Conservation (phyloP, 495 filamentous ascomycete species). For the Hypomontagnella submonticulosa region DNA sequence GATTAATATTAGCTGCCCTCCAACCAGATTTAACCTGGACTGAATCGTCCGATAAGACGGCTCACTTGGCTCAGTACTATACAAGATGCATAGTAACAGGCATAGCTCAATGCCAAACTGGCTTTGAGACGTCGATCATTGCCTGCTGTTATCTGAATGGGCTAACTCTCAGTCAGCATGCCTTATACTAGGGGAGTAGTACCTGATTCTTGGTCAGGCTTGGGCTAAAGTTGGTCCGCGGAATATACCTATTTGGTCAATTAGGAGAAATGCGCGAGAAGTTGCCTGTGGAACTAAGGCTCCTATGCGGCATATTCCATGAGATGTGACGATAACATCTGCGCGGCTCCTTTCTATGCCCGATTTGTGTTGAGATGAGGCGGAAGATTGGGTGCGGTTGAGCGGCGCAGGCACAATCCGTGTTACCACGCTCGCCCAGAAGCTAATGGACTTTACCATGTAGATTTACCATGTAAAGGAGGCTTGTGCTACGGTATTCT, state of each 20-base stretch:
- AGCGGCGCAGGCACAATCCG: slow-evolving; percentile 10
- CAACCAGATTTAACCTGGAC: slow-evolving; percentile 7
- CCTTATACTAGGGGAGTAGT: slow-evolving; percentile 1
- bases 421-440: slow-evolving; percentile 15
- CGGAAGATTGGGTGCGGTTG: slow-evolving; percentile 10
- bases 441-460: slow-evolving; percentile 1
- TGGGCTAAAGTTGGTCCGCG: slow-evolving; percentile 8
- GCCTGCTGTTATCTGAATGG: slow-evolving; percentile 12
- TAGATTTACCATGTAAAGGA: neutral
- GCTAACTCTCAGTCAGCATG: slow-evolving; percentile 11
- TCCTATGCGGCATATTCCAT: slow-evolving; percentile 26
- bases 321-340: slow-evolving; percentile 21
- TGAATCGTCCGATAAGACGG: slow-evolving; percentile 23
- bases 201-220: slow-evolving; percentile 19
- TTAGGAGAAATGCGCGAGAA: slow-evolving; percentile 35
- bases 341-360: slow-evolving; percentile 39
- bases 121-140: slow-evolving; percentile 25
- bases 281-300: slow-evolving; percentile 31
- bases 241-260: slow-evolving; percentile 5
- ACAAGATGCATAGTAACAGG: neutral
- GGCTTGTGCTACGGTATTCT: slow-evolving; percentile 4
- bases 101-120: slow-evolving; percentile 16
- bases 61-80: slow-evolving; percentile 7
- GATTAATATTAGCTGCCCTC: slow-evolving; percentile 1
- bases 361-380: slow-evolving; percentile 20